Base-by-base conservation (phyloP, 352 stramenopile genomes). In the Phytophthora pisi region DNA sequence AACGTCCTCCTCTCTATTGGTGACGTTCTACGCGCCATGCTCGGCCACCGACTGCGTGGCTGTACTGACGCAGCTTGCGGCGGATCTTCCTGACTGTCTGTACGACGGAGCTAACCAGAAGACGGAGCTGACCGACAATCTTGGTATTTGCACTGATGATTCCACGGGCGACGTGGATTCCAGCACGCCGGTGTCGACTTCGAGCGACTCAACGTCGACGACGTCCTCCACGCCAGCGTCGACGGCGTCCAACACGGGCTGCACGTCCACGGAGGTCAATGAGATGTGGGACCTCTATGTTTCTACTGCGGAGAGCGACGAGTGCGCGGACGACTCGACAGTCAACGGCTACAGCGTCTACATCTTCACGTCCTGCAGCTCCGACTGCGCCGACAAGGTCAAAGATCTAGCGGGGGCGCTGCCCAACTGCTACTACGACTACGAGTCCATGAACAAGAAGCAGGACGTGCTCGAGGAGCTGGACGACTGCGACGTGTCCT, bases 351-450 rank as follows among this genome's bases (percentile, higher is more conserved):
- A 68, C 57, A 63, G 54, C 15, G 51, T 82, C 45, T 71, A 67
- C 50, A 77, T 82, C 51, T 68, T 66, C 50, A 72, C 74, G 16
- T 52, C 46, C 3, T 82, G 74, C 45, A 54, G 59, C 50, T 77
- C 74, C 5, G 47, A 52, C 4, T 81, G 74, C 23, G 70, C 61
- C n/a, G 16, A 46, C 10, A 58, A 57, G 43, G 18, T 82, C 20
- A 66, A 61, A 11, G 34, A 59, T 6, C 53, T 82, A 6, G 74
- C 47, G 3, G 42, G 62, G 3, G 47, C 47, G 0, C 52, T 82
- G 13, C 70, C 70, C 3, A 66, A 82, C 38, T 82, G 70, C 61
- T 77, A 71, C 51, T 82, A 82, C 46, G 50, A 67, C 20, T 79
- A 77, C 31, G 70, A 78, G 18, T 42, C 24, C 28, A 60, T 50